Evolutionary conservation across 1,139 yeast species (phyloP).

Genomic region (Sugiyamaella sp.): DNA sequence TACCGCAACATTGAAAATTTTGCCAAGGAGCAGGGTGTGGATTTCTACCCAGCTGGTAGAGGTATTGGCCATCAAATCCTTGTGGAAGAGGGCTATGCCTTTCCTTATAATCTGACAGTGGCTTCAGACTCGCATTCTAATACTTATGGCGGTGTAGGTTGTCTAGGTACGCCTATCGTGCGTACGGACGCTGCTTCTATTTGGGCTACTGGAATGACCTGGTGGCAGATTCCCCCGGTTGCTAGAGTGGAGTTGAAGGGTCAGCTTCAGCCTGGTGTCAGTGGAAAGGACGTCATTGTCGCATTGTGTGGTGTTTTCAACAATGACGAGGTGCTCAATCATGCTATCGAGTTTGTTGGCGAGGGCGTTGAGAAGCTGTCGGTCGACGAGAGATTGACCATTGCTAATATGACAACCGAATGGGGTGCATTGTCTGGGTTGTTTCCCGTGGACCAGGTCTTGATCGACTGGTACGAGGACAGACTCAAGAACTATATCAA

Average conservation of each 20-base stretch:
- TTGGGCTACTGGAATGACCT: conserved; percentile 99
- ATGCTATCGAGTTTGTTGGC: conserved; percentile 95
- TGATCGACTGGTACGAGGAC: conserved; percentile 74
- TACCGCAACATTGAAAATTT: conserved; percentile 86
- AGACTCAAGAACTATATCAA: conserved; percentile 51
- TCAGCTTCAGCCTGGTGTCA: conserved; percentile 77
- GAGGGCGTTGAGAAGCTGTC: conserved; percentile 75
- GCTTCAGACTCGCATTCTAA: conserved; percentile 98
- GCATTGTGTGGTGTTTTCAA: conserved; percentile 94
- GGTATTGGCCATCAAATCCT: conserved; percentile 99
- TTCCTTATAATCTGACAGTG: conserved; percentile 89
- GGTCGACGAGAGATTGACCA: conserved; percentile 89
- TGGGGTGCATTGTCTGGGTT: conserved; percentile 99
- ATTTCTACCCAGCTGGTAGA: conserved; percentile 97
- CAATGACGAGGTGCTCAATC: conserved; percentile 94
- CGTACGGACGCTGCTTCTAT: conserved; percentile 98
- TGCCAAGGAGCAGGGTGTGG: conserved; percentile 90
- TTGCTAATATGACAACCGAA: conserved; percentile 99
- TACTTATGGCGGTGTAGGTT: conserved; percentile 96
- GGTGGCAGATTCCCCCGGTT: conserved; percentile 99
- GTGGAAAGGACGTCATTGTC: conserved; percentile 96
- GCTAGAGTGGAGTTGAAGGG: conserved; percentile 91
- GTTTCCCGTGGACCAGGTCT: conserved; percentile 85
- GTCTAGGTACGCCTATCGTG: conserved; percentile 95
- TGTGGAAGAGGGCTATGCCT: conserved; percentile 99